Evolutionary conservation across 805 yeast genomes (phyloP).

Genomic region (Candida cerambycidarum): DNA sequence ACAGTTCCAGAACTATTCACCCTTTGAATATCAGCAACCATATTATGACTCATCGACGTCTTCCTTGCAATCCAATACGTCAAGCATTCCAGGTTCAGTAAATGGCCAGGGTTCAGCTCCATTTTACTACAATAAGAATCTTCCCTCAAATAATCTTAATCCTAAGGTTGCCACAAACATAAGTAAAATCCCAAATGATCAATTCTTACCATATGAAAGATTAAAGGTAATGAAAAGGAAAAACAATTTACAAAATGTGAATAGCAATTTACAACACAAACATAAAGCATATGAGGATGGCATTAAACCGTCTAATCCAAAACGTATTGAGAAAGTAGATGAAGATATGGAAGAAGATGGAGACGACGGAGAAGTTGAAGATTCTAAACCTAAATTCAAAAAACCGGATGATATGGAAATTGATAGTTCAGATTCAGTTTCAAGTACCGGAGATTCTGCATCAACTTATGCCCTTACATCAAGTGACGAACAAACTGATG

Average conservation of each 20-base stretch:
- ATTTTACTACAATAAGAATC: slow-evolving; percentile 1
- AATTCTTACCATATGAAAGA: slow-evolving; percentile 26
- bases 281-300: slow-evolving; percentile 20
- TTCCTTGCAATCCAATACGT: no score
- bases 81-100: background rate
- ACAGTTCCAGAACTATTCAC: slow-evolving; percentile 5
- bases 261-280: slow-evolving; percentile 8
- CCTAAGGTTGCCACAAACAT: background rate
- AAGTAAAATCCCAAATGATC: slow-evolving; percentile 4
- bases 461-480: slow-evolving; percentile 14
- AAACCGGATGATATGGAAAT: slow-evolving; percentile 12
- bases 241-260: slow-evolving; percentile 7
- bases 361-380: background rate
- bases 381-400: background rate
- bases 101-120: background rate
- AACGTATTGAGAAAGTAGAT: slow-evolving; percentile 13
- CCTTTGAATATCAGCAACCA: background rate
- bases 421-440: slow-evolving; percentile 12
- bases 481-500: slow-evolving; percentile 15
- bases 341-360: slow-evolving; percentile 1
- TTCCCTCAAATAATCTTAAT: background rate
- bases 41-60: background rate
- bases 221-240: slow-evolving; percentile 24
- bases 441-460: slow-evolving; percentile 13
- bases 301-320: slow-evolving; percentile 20